Evolutionary conservation across 495 filamentous ascomycete genomes (phyloP).

Genomic region (Ramalina peruviana): DNA sequence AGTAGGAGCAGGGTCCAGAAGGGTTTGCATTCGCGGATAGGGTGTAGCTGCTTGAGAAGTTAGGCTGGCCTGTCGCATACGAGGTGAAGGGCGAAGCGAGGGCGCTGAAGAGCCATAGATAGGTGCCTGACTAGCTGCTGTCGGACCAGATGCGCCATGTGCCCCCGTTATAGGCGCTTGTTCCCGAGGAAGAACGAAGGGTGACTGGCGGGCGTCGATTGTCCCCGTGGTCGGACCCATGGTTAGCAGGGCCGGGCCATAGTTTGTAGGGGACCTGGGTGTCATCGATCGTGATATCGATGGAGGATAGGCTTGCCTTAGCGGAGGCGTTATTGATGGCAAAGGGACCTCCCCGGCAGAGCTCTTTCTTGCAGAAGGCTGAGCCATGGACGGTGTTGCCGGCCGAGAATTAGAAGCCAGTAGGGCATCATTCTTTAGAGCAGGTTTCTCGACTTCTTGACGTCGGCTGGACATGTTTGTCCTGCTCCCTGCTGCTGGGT

Average conservation of each 20-base stretch:
- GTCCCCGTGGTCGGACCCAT: conserved; percentile 26
- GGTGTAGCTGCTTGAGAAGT: conserved; percentile 26
- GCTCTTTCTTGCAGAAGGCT: conserved; percentile 8
- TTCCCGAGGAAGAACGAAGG: conserved; percentile 22
- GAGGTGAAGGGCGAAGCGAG: neutral
- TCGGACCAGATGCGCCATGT: conserved; percentile 8
- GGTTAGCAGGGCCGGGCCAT: conserved; percentile 30
- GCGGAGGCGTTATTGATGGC: conserved; percentile 18
- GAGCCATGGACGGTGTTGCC: conserved; percentile 15
- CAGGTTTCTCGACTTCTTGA: conserved; percentile 17
- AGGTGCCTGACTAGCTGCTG: conserved; percentile 13
- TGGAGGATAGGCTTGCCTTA: conserved; percentile 23
- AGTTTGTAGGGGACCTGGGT: conserved; percentile 46
- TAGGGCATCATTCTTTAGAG: conserved; percentile 21
- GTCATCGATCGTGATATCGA: conserved; percentile 43
- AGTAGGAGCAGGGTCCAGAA: conserved; percentile 23
- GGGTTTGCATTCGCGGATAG: conserved; percentile 23
- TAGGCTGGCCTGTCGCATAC: conserved; percentile 12
- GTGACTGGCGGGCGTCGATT: conserved; percentile 35
- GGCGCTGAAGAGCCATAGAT: neutral
- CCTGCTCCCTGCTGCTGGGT: conserved; percentile 24
- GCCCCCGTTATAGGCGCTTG: conserved; percentile 10
- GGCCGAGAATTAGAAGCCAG: conserved; percentile 22
- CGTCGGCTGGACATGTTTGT: conserved; percentile 1
- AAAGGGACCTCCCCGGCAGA: conserved; percentile 12